These are phyloP conservation scores for Chaetoceros tenuissimus DNA, from an alignment of 108 stramenopile species.

Conservation along the genomic window DNA sequence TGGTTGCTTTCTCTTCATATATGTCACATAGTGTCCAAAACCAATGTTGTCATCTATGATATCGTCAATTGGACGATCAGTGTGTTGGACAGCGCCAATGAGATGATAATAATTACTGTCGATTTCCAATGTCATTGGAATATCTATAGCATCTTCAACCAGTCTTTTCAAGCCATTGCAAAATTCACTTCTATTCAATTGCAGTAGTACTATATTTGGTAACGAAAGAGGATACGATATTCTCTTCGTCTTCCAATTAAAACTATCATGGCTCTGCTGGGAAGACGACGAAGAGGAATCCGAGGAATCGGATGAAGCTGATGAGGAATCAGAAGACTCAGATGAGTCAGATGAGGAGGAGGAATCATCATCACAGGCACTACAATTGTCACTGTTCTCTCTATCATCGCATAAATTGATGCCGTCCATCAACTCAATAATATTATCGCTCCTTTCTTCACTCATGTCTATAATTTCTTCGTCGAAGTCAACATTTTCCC, in stretches of 20 bases:
- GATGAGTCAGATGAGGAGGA: neutral
- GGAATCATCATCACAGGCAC: neutral
- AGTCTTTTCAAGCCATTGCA: neutral
- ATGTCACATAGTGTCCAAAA: neutral
- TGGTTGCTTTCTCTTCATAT: neutral
- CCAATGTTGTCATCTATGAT: neutral
- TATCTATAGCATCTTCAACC: neutral
- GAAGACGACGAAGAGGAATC: neutral
- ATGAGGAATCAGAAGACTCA: neutral
- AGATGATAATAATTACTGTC: neutral
- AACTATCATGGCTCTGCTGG: neutral
- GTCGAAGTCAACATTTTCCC: neutral
- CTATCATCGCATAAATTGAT: neutral
- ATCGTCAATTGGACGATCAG: neutral
- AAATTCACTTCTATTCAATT: neutral
- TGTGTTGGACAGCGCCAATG: no score
- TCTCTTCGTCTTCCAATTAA: neutral
- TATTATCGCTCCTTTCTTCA: neutral
- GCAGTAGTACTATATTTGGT: neutral
- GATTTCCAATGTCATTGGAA: neutral
- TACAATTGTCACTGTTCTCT: neutral
- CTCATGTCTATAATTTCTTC: no score
- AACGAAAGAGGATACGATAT: neutral
- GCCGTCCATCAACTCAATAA: neutral
- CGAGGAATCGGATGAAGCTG: neutral